Evolutionary conservation across 2,329 filamentous ascomycete genomes (phyloP).

Genomic region (Fusarium tupiense): DNA sequence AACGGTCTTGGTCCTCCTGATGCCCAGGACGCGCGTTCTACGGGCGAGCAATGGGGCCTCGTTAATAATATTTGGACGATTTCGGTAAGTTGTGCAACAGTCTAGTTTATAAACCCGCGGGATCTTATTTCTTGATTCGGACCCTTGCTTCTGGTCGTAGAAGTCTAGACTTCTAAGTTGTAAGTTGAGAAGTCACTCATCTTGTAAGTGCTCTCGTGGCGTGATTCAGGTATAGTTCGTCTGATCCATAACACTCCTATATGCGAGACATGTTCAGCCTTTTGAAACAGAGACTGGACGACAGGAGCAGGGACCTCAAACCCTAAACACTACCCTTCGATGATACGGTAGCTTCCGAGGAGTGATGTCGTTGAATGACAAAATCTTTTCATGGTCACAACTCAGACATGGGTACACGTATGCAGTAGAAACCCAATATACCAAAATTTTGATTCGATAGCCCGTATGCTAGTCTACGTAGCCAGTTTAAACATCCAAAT

Average conservation of each 20-base stretch:
- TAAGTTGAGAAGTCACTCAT: neutral
- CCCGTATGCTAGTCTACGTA: conserved; percentile 21
- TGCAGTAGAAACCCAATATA: conserved; percentile 8
- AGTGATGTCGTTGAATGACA: neutral
- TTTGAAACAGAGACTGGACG: conserved; percentile 5
- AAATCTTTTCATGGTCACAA: conserved; percentile 1
- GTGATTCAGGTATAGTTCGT: neutral
- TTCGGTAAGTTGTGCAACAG: conserved; percentile 22
- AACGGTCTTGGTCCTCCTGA: neutral
- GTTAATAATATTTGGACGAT: conserved; percentile 15
- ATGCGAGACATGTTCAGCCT: conserved; percentile 15
- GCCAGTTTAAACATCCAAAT: conserved; percentile 33
- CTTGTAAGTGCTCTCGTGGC: neutral
- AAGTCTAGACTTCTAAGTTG: neutral
- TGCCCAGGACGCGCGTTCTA: conserved; percentile 37
- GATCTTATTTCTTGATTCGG: neutral
- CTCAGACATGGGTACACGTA: conserved; percentile 26
- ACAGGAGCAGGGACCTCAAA: neutral
- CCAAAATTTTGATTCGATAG: conserved; percentile 26
- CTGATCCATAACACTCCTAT: conserved; percentile 12
- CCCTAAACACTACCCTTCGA: neutral
- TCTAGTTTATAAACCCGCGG: conserved; percentile 5
- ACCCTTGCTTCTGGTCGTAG: neutral
- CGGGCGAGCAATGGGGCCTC: conserved; percentile 13
- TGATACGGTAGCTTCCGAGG: neutral